Percentiles rank a stretch among this genome's conserved stretches.
Evolutionary conservation across 768 basidiomycete species (phyloP).

Genomic region (Xerocomellus amylosporus): DNA sequence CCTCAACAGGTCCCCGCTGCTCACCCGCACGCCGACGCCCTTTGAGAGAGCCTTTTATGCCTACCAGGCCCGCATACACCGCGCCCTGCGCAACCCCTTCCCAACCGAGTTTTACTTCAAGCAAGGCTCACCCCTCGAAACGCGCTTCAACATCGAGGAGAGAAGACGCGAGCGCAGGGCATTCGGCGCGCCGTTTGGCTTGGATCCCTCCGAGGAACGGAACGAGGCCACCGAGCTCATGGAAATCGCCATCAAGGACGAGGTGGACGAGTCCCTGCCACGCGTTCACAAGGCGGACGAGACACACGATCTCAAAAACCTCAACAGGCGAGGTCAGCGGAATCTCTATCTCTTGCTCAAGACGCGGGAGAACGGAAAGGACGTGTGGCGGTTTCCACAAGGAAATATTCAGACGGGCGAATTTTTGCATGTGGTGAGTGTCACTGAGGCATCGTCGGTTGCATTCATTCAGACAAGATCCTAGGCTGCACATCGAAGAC

Average conservation of each 20-base stretch:
- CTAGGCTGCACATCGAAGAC: constrained; percentile 72
- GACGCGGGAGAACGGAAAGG: constrained; percentile 41
- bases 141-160: constrained; percentile 76
- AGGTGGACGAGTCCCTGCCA: constrained; percentile 60
- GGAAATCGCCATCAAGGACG: constrained; percentile 56
- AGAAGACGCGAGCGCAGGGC: constrained; percentile 65
- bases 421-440: constrained; percentile 71
- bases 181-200: constrained; percentile 65
- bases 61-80: constrained; percentile 80
- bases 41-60: constrained; percentile 81
- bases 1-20: constrained; percentile 72
- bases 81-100: constrained; percentile 84
- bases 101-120: constrained; percentile 93
- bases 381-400: constrained; percentile 81
- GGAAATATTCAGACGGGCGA: constrained; percentile 61
- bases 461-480: background rate
- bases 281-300: constrained; percentile 61
- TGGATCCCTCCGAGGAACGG: constrained; percentile 41
- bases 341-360: constrained; percentile 87
- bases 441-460: background rate
- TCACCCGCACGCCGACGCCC: constrained; percentile 66
- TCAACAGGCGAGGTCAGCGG: constrained; percentile 80
- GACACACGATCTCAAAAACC: constrained; percentile 59
- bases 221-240: constrained; percentile 52
- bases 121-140: constrained; percentile 80